phyloP scores from a whole-genome alignment of 331 rosid species.

The Arachis monticola region DNA sequence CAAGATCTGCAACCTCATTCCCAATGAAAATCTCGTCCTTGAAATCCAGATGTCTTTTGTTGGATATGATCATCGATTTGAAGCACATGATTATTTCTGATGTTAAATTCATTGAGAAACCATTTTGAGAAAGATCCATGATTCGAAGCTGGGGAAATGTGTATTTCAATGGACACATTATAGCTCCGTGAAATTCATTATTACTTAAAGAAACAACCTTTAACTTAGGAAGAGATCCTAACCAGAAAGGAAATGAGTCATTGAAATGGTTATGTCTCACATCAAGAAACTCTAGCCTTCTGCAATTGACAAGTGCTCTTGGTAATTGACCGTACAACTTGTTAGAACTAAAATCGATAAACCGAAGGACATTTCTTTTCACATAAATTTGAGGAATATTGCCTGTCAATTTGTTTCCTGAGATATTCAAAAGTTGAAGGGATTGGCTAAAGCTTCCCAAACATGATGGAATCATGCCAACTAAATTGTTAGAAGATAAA shows the following conservation, averaged over 20 bases:
- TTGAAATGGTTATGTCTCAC: constrained; percentile 30
- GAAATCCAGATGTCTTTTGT: background rate
- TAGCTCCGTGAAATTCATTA: constrained; percentile 22
- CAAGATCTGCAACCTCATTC: too few relatives aligned
- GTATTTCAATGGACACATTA: background rate
- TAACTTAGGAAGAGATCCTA: constrained; percentile 25
- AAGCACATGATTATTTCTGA: background rate
- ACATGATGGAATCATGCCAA: constrained; percentile 29
- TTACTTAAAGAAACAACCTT: background rate
- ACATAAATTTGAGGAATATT: constrained; percentile 1
- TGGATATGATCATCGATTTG: constrained; percentile 19
- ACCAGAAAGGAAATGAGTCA: constrained; percentile 36
- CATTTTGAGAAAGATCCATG: constrained; percentile 35
- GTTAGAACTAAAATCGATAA: constrained; percentile 25
- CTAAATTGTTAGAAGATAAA: constrained; percentile 28
- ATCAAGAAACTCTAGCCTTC: constrained; percentile 21
- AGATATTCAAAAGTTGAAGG: background rate
- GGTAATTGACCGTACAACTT: constrained; percentile 16
- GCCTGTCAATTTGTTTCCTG: constrained; percentile 21
- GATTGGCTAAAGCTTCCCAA: constrained; percentile 25
- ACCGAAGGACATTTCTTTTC: background rate
- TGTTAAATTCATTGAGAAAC: constrained; percentile 6
- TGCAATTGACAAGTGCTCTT: constrained; percentile 11
- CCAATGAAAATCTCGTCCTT: background rate
- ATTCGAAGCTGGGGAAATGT: constrained; percentile 29